Conservation (phyloP, 1,284 basidiomycete genomes). For the Inonotus hispidus region DNA sequence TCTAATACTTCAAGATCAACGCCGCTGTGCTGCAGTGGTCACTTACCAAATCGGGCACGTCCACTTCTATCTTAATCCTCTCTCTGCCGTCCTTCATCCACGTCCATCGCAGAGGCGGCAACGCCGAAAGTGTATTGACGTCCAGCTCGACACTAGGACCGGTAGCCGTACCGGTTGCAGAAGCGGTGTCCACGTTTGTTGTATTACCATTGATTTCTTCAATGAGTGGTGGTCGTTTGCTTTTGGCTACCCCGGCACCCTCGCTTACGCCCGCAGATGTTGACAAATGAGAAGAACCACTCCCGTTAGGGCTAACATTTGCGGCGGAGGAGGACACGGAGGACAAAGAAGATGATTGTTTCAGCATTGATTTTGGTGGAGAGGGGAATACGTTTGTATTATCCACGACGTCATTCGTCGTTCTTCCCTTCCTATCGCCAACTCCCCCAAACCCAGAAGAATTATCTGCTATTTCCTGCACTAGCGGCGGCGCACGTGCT, state of each 20-base stretch:
- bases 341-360: background rate
- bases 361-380: background rate
- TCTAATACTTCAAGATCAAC: background rate
- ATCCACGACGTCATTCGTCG: background rate
- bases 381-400: background rate
- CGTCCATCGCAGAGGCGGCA: slow-evolving; percentile 34
- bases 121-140: background rate
- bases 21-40: too few species aligned
- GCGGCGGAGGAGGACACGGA: background rate
- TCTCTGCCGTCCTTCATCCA: slow-evolving; percentile 42
- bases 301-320: background rate
- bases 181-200: background rate
- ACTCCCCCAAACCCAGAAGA: background rate
- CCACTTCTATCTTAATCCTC: slow-evolving; percentile 40
- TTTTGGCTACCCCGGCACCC: background rate
- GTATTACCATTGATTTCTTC: slow-evolving; percentile 7
- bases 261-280: background rate
- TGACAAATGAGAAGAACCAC: background rate
- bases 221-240: slow-evolving; percentile 2
- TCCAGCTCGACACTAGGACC: background rate
- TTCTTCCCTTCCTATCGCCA: background rate
- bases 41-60: slow-evolving; percentile 50
- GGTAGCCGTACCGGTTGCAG: background rate
- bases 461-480: slow-evolving; percentile 19
- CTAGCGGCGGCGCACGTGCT: slow-evolving; percentile 15